A percentile compares a stretch with the other conserved stretches of the same genome.
Evolutionary conservation across 306 rosid genomes (phyloP).

Genomic region (Gynostemma pentaphyllum): DNA sequence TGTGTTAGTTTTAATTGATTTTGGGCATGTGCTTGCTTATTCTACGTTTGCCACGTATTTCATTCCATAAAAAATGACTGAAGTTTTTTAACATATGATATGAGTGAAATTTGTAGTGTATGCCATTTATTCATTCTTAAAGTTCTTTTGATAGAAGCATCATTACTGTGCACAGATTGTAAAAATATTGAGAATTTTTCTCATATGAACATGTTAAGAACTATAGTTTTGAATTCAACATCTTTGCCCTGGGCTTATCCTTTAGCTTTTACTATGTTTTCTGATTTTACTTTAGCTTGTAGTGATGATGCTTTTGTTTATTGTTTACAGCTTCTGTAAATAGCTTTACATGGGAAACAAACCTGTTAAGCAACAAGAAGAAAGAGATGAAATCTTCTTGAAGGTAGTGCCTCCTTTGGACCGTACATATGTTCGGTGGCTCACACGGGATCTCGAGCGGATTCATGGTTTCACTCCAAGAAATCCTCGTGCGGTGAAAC

Average conservation of each 20-base stretch:
- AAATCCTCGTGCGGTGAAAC: conserved; percentile 37
- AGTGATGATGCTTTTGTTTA: neutral
- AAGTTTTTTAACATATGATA: too few relatives aligned
- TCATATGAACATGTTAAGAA: neutral
- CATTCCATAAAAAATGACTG: too few relatives aligned
- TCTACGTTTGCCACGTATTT: too few relatives aligned
- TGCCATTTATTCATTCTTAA: too few relatives aligned
- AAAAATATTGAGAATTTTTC: neutral
- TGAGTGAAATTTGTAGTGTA: too few relatives aligned
- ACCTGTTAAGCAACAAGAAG: conserved; percentile 33
- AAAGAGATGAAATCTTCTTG: conserved; percentile 28
- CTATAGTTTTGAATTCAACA: neutral
- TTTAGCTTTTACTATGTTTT: neutral
- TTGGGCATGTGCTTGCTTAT: too few relatives aligned
- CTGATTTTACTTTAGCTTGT: neutral
- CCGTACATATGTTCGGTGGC: conserved; percentile 41
- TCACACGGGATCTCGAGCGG: conserved; percentile 46
- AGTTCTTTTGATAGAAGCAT: neutral
- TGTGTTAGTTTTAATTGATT: too few relatives aligned
- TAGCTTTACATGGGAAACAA: conserved; percentile 51
- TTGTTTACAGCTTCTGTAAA: neutral
- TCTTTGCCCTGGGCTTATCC: neutral
- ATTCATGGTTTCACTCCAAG: conserved; percentile 45
- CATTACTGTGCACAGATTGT: too few relatives aligned
- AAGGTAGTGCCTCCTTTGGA: conserved; percentile 64